A percentile compares a stretch with the other conserved stretches of the same genome.
Conservation (phyloP, 768 basidiomycete species). For the Ramaria rubella region DNA sequence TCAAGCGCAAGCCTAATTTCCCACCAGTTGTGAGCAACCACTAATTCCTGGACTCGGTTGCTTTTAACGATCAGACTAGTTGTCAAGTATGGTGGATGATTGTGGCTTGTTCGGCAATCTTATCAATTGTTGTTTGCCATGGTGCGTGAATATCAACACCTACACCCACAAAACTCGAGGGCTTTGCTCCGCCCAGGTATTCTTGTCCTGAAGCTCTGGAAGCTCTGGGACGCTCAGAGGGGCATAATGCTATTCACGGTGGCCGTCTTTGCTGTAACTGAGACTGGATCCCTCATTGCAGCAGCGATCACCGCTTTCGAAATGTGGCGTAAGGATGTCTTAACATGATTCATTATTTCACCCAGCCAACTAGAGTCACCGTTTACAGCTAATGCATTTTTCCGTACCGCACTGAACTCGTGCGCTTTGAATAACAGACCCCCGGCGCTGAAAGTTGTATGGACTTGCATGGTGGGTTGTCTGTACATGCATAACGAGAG, state of each 20-base stretch:
- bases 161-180: too few relatives aligned
- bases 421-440: neutral
- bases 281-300: neutral
- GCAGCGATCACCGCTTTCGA: neutral
- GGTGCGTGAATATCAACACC: too few relatives aligned
- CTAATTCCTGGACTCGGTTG: too few relatives aligned
- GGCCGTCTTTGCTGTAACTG: neutral
- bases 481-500: neutral
- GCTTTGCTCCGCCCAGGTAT: neutral
- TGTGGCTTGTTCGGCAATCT: too few relatives aligned
- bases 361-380: neutral
- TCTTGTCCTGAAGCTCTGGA: neutral
- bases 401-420: neutral
- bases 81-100: too few relatives aligned
- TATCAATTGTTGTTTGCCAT: too few relatives aligned
- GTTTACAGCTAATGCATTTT: neutral
- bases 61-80: too few relatives aligned
- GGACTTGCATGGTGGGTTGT: neutral
- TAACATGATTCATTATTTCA: neutral
- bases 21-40: neutral
- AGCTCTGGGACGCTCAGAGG: neutral
- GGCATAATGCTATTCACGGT: neutral
- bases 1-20: neutral
- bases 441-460: neutral
- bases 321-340: neutral